phyloP scores from a whole-genome alignment of 352 stramenopile species.

The Phytophthora cactorum region DNA sequence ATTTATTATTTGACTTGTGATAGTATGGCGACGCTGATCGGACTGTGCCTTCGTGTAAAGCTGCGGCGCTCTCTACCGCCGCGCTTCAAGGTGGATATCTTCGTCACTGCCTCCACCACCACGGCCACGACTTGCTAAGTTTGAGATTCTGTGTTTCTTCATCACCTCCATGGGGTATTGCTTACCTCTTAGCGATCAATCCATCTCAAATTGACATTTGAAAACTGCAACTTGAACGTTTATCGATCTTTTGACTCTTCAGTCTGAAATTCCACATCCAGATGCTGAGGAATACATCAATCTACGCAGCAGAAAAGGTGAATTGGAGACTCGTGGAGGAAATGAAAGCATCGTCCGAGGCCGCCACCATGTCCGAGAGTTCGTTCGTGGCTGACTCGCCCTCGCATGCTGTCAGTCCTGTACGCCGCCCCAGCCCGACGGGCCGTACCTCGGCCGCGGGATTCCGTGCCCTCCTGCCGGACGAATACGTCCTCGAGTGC shows the following conservation, averaged over 20 bases:
- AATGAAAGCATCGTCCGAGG: slow-evolving; percentile 34
- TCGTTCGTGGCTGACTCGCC: slow-evolving; percentile 55
- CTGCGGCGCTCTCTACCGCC: slow-evolving; percentile 92
- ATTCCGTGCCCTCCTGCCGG: slow-evolving; percentile 50
- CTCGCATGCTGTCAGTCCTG: slow-evolving; percentile 20
- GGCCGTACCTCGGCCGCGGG: slow-evolving; percentile 15
- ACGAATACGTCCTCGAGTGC: slow-evolving; percentile 63
- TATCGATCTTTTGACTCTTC: slow-evolving; percentile 19
- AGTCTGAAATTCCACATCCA: background rate
- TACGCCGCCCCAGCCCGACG: slow-evolving; percentile 21
- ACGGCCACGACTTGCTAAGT: slow-evolving; percentile 9
- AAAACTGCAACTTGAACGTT: slow-evolving; percentile 30
- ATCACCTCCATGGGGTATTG: background rate
- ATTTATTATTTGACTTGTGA: slow-evolving; percentile 4
- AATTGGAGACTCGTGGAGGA: slow-evolving; percentile 22
- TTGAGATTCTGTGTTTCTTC: background rate
- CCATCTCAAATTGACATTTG: slow-evolving; percentile 8
- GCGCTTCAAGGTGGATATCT: slow-evolving; percentile 95
- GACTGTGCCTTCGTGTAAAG: slow-evolving; percentile 96
- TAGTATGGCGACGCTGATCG: slow-evolving; percentile 97
- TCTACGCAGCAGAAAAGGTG: slow-evolving; percentile 12
- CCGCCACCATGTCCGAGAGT: slow-evolving; percentile 52
- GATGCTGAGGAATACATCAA: slow-evolving; percentile 5
- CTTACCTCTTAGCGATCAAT: background rate
- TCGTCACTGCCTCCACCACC: slow-evolving; percentile 71